Evolutionary conservation across 345 rosid genomes (phyloP), one percentile per base, ranked within the genome.

Genomic region (Populus pruinosa): DNA sequence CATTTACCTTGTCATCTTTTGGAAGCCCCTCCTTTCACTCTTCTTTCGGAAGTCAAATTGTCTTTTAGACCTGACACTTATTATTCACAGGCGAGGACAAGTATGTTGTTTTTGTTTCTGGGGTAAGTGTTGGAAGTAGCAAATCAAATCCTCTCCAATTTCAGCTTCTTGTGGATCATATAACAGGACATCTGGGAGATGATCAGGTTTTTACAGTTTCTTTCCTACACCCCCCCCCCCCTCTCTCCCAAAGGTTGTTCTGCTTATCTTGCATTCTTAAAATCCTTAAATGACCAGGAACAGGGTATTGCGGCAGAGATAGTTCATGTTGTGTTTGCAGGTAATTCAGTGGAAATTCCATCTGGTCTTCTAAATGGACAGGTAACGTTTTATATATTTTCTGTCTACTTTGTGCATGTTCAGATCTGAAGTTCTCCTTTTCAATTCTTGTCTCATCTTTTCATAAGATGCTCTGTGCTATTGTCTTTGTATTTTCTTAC

Each of bases 141-240:
- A 79, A 71, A 65, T 90, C 91, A 76, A 92, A 91, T 74, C 99
- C 99, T 55, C 95, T 96, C 65, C 92, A 86, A 70, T 88, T 85
- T 85, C 99, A 93, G 90, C 97, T 93, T 87, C 94, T 96, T 81
- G 90, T 96, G 74, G 99, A 96, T 84, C 98, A 93, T 78, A 88
- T 96, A 85, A 93, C 95, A 31, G 99, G 98, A 56, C 92, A 96
- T 87, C 85, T 92, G 20, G 94, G 97, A 71, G 94, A 96, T 80
- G 96, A 92, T 73, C 82, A 90, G 98, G 99, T 93, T 84, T 61
- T 65, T 61, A 47, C 69, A 49, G 50, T 73, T 65, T 82, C 76
- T 33, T 33, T 4, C 33, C 4, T 31, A 2, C 3, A 2, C 33
- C 33, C 33, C 33, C 33, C 35, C 35, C 35, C 35, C 25, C 29